These are phyloP conservation scores for Capsicum pubescens DNA, from an alignment of 257 asterid genomes.

Conservation along the genomic window DNA sequence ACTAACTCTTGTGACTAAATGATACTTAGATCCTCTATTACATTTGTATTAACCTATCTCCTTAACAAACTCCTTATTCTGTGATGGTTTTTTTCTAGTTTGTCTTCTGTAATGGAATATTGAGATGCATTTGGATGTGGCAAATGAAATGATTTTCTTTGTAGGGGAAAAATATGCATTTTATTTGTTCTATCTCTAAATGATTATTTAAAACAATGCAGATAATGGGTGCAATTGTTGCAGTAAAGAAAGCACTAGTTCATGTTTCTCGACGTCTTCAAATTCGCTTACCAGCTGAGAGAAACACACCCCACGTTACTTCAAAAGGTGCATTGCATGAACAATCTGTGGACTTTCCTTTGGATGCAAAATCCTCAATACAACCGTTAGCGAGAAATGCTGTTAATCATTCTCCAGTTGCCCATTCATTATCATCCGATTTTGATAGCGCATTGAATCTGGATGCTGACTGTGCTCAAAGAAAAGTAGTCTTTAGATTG, in stretches of 20 bases:
- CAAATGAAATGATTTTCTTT: slow-evolving; percentile 19
- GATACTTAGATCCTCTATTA: too few species aligned
- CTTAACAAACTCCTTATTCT: neutral
- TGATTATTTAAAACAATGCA: slow-evolving; percentile 38
- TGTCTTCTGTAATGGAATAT: slow-evolving; percentile 7
- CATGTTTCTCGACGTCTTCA: slow-evolving; percentile 59
- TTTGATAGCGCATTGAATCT: slow-evolving; percentile 42
- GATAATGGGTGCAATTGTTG: slow-evolving; percentile 56
- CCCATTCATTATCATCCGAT: slow-evolving; percentile 45
- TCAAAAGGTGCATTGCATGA: slow-evolving; percentile 32
- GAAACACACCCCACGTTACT: slow-evolving; percentile 35
- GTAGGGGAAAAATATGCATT: neutral
- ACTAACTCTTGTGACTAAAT: too few species aligned
- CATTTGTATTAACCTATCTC: too few species aligned
- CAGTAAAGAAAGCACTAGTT: slow-evolving; percentile 59
- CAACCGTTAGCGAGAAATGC: slow-evolving; percentile 32
- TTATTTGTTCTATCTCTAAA: slow-evolving; percentile 28
- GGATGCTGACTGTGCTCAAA: slow-evolving; percentile 42
- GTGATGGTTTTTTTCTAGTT: neutral
- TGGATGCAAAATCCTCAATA: slow-evolving; percentile 23
- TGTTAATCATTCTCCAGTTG: slow-evolving; percentile 40
- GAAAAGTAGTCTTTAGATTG: slow-evolving; percentile 54
- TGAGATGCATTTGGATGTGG: neutral
- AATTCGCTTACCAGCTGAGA: slow-evolving; percentile 40
- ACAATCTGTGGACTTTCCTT: slow-evolving; percentile 31